Evolutionary conservation across 192 early-diverging fungal genomes (phyloP).

Genomic region (Coemansia sp.): DNA sequence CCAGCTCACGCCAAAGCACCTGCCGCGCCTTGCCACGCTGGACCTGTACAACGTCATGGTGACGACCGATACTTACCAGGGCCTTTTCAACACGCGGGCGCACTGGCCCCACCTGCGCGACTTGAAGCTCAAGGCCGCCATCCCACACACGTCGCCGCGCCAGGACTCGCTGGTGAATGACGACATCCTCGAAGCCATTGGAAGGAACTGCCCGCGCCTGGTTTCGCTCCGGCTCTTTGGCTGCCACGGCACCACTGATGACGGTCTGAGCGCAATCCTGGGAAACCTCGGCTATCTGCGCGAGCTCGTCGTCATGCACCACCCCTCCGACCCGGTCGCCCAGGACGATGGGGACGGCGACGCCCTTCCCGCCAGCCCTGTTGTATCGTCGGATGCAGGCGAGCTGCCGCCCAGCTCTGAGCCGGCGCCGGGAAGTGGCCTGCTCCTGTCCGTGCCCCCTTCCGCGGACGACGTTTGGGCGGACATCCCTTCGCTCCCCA

Average conservation of each 20-base stretch:
- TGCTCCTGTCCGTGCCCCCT: slow-evolving; percentile 13
- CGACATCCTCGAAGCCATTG: slow-evolving; percentile 44
- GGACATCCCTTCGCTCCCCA: slow-evolving; percentile 29
- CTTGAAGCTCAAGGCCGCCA: slow-evolving; percentile 41
- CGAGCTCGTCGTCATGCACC: slow-evolving; percentile 49
- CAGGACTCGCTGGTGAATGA: slow-evolving; percentile 45
- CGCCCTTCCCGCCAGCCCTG: too few species aligned
- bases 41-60: slow-evolving; percentile 47
- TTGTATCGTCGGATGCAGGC: too few species aligned
- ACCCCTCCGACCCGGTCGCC: slow-evolving; percentile 12
- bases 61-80: slow-evolving; percentile 37
- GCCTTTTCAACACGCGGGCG: slow-evolving; percentile 31
- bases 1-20: slow-evolving; percentile 23
- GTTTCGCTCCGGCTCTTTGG: slow-evolving; percentile 43
- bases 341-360: slow-evolving; percentile 1
- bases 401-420: too few species aligned
- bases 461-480: slow-evolving; percentile 41
- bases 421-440: background rate
- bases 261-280: slow-evolving; percentile 41
- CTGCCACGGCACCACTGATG: slow-evolving; percentile 44
- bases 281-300: slow-evolving; percentile 44
- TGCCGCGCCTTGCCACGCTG: slow-evolving; percentile 22
- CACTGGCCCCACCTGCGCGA: slow-evolving; percentile 42
- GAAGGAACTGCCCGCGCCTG: slow-evolving; percentile 38
- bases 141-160: slow-evolving; percentile 27